Evolutionary conservation across 371 early-diverging fungal genomes (phyloP), one percentile per base, ranked within the genome.

Genomic region (Mortierella sp.): DNA sequence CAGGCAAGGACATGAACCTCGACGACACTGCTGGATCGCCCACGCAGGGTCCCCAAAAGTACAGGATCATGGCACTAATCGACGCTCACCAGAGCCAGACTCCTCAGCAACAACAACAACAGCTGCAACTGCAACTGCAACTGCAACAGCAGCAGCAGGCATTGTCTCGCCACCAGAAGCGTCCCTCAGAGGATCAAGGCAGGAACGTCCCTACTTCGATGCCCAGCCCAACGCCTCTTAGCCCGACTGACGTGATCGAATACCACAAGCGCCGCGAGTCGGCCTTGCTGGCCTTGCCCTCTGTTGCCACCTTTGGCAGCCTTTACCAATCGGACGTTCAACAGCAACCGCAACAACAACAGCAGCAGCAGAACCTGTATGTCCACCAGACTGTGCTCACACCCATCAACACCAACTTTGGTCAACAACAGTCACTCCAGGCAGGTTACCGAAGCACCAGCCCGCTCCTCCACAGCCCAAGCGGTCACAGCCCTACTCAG

Each of bases 1-100:
- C 48, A 18, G 74, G 27, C 72, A 77, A 71, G 32, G 76, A 68
- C 27, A 27, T 27, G 12, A 10, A 65, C 38, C 49, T 51, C n/a
- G 70, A 68, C 35, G 70, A 24, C 41, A 70, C 79, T 11, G 38
- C 27, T 5, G 48, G 58, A 27, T 81, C 85, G 3, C 81, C 85
- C 27, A 76, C 85, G 0, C 85, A 84, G 32, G 85, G 85, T 8
- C 85, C 85, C 32, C 78, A 77, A 29, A 84, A 84, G 63, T 84
- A 75, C 71, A 78, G 85, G 49, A 84, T 84, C 72, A 81, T 84
- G 85, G 78, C 81, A 27, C 46, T 84, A 76, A 81, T 84, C 27
- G 85, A 81, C 38, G 85, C 85, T n/a, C 85, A 84, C 46, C 81
- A 81, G 51, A 81, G 51, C 71, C 83, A 83, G 32, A 75, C 11